Base-by-base conservation (phyloP, 345 rosid genomes). In the Camelina hispida region DNA sequence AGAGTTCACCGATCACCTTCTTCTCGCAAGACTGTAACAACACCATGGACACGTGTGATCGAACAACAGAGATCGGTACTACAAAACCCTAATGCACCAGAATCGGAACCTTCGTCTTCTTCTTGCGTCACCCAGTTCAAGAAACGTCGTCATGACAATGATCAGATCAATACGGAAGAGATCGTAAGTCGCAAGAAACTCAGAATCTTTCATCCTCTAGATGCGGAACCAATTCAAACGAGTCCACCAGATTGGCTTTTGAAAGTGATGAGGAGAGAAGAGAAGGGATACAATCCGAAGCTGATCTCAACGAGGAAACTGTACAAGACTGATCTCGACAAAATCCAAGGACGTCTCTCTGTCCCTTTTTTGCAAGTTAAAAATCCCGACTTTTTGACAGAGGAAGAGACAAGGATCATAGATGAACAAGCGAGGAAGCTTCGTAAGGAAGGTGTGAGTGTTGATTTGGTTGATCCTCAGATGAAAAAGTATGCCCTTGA, bases 401-500 rank as follows among this genome's bases (percentile, higher is more conserved):
- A 62, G 3, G 53, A 23, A 12, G 69, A 72, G 43, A 52, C 5
- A 13, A 14, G 7, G 38, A 16, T 51, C 52, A 1, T 72, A 16
- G 1, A 51, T 14, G 52, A 62, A 61, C 20, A 23, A 6, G 4
- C 0, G 9, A 4, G 2, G 40, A 61, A 51, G 35, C 10, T 0
- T 50, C 75, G 20, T 50, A 16, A 11, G n/a, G 7, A 37, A 60
- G 48, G 75, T 40, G 7, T 72, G 35, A 28, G 34, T 28, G 43
- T 62, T 13, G 62, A 51, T 43, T 40, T 72, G 22, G 52, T 62
- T 28, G 76, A 72, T 62, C 76, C 62, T 62, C 2, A 1, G 34
- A 10, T 9, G 5, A 3, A 9, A 1, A 28, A 14, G 23, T n/a
- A 62, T 62, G 52, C 5, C 5, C 34, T 62, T 72, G 44, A 73